phyloP scores from a whole-genome alignment of 148 eudicot genomes.

The Fagopyrum homotropicum region DNA sequence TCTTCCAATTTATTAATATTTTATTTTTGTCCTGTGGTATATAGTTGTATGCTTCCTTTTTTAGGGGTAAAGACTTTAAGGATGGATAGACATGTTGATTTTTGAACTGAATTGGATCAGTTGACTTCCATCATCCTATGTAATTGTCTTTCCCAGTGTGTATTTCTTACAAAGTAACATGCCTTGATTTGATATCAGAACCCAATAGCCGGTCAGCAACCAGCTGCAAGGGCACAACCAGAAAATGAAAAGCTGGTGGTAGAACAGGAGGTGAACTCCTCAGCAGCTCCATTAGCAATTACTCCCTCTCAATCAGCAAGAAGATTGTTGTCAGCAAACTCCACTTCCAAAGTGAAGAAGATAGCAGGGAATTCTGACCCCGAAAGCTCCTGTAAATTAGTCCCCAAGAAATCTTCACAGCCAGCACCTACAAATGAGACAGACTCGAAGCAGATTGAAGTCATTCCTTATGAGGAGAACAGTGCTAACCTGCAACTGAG shows the following conservation, averaged over 20 bases:
- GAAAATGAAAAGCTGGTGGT: conserved; percentile 38
- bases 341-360: conserved; percentile 12
- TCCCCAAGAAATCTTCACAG: conserved; percentile 24
- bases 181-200: conserved; percentile 25
- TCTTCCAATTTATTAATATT: neutral
- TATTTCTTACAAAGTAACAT: neutral
- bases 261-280: conserved; percentile 26
- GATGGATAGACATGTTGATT: neutral
- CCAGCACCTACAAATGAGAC: conserved; percentile 18
- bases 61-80: too few relatives aligned
- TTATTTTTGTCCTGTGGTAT: neutral
- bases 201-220: conserved; percentile 42
- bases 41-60: too few relatives aligned
- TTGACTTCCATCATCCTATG: too few relatives aligned
- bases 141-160: too few relatives aligned
- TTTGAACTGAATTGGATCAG: neutral
- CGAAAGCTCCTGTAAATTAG: conserved; percentile 11
- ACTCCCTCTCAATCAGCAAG: conserved; percentile 24
- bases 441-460: conserved; percentile 32
- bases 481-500: conserved; percentile 22
- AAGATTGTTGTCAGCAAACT: conserved; percentile 21
- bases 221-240: conserved; percentile 29
- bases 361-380: conserved; percentile 14
- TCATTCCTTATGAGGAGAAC: conserved; percentile 25
- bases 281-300: conserved; percentile 25